Evolutionary conservation across 179 eudicot species (phyloP).

Genomic region (Camellia oleifera): DNA sequence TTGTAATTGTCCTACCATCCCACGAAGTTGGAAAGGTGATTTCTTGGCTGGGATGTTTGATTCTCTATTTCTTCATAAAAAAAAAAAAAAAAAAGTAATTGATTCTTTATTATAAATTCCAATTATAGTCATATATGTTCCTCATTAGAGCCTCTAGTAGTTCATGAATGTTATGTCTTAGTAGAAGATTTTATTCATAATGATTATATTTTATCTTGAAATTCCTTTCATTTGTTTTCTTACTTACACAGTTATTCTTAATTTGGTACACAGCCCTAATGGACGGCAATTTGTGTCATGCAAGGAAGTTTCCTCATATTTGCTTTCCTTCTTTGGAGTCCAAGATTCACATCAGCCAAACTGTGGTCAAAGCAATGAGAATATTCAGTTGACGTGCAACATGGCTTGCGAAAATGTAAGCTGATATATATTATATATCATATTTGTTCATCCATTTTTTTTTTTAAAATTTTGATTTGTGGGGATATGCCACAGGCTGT

Average conservation of each 20-base stretch:
- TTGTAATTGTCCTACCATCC: neutral
- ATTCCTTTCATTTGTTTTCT: constrained; percentile 16
- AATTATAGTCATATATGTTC: neutral
- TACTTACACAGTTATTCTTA: constrained; percentile 25
- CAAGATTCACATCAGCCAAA: constrained; percentile 35
- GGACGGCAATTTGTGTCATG: constrained; percentile 79
- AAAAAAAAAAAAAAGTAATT: neutral
- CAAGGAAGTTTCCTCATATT: constrained; percentile 85
- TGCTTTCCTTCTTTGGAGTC: constrained; percentile 61
- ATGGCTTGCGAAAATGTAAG: constrained; percentile 48
- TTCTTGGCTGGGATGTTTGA: neutral
- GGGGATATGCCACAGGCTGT: constrained; percentile 37
- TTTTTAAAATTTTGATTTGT: constrained; percentile 19
- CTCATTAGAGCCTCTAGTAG: neutral
- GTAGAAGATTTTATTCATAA: neutral
- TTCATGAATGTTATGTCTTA: neutral
- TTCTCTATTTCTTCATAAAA: neutral
- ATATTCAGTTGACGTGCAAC: constrained; percentile 23
- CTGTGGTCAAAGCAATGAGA: constrained; percentile 27
- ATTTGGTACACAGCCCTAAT: constrained; percentile 61
- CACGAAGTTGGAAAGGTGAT: neutral
- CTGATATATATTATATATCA: constrained; percentile 11
- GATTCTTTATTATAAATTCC: neutral
- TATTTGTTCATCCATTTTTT: neutral
- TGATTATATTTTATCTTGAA: neutral